Base-by-base conservation (phyloP, 306 rosid species). In the Acacia melanoxylon region DNA sequence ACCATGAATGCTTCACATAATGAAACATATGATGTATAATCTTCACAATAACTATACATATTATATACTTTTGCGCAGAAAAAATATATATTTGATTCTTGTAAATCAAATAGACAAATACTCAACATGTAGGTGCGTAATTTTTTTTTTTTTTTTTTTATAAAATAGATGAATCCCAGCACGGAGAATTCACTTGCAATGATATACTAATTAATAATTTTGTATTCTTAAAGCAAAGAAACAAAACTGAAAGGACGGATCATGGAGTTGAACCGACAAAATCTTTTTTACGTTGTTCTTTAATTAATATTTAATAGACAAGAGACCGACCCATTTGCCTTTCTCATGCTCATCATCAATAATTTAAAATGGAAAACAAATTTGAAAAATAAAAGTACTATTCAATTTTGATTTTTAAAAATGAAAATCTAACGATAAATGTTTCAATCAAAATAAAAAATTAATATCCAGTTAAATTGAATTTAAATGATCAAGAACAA, bases 251-350 rank as follows among this genome's bases (percentile, higher is more conserved):
- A 22, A 58, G 19, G 6, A 24, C 20, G 48, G 59, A 56, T 79
- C 19, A 27, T 69, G 76, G 65, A 29, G 72, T 16, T 80, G 82
- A 1, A 80, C 85, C 87, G 82, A 85, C 85, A 77, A 81, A 81
- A 71, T 81, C 72, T 65, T 12, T 71, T 68, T 27, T 29, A 70
- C 15, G 48, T 29, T 71, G 40, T 27, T 29, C 63, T 19, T 45
- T 27, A 84, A 70, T 70, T 52, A 52, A 52, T 40, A 7, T 72
- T 63, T 63, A 71, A 29, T 65, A 24, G 58, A 44, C 10, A 44
- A 5, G 22, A 81, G 78, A 72, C 82, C 82, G 87, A 85, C 85
- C 85, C 79, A 80, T 61, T 80, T 49, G 81, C 71, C 63, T 84
- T 69, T 58, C 31, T n/a, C 5, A 9, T n/a, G 6, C 15, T 58